phyloP scores from a whole-genome alignment of 768 basidiomycete species.

The Tremella mesenterica region DNA sequence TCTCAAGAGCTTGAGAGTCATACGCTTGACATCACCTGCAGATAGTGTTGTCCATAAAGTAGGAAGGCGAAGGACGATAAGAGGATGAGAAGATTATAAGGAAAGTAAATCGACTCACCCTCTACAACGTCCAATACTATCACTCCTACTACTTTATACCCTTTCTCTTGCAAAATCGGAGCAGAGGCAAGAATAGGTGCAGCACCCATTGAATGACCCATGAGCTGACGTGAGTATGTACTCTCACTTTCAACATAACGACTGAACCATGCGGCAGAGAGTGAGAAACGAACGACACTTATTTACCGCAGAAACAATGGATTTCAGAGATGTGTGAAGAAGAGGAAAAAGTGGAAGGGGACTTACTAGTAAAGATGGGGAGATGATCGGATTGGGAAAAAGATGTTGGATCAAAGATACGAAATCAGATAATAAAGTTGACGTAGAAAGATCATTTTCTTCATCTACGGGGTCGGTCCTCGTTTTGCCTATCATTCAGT shows the following conservation, averaged over 20 bases:
- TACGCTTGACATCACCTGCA: no score
- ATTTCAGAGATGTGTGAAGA: no score
- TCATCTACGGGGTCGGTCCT: conserved; percentile 40
- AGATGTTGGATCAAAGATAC: conserved; percentile 59
- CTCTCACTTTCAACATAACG: background rate
- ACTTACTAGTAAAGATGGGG: conserved; percentile 69
- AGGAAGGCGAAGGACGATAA: no score
- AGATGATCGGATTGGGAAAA: conserved; percentile 56
- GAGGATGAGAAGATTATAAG: background rate
- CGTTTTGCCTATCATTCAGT: conserved; percentile 65
- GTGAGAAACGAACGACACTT: no score
- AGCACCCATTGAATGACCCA: conserved; percentile 97
- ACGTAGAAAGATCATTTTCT: conserved; percentile 58
- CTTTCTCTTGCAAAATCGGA: conserved; percentile 57
- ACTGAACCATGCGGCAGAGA: background rate
- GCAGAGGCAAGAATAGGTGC: conserved; percentile 70
- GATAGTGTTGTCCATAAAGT: no score
- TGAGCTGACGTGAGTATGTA: conserved; percentile 49
- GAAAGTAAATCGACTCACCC: conserved; percentile 47
- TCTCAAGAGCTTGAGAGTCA: no score
- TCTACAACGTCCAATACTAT: conserved; percentile 76
- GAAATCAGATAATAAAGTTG: conserved; percentile 65
- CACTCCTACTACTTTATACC: conserved; percentile 65
- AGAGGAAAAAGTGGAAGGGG: background rate
- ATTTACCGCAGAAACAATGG: no score